Conservation (phyloP, 306 rosid genomes). For the Quercus engelmannii region DNA sequence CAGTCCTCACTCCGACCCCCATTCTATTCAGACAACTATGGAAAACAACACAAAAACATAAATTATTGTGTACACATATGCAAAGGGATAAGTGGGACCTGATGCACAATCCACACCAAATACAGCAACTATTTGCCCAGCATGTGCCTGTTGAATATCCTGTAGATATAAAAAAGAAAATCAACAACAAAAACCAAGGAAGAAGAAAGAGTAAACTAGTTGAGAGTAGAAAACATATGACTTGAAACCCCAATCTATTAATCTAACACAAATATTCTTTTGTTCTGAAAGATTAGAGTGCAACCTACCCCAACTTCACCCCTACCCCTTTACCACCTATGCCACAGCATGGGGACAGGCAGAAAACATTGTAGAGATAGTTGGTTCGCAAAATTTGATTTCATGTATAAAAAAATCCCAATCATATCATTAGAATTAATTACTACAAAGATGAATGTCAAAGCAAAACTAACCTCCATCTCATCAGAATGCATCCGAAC, state of each 20-base stretch:
- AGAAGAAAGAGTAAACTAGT: not conserved
- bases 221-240: not conserved
- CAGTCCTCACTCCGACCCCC: conserved; percentile 6
- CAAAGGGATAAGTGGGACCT: conserved; percentile 50
- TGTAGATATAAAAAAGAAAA: conserved; percentile 22
- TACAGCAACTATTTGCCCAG: conserved; percentile 98
- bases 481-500: conserved; percentile 95
- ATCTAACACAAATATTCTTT: not conserved
- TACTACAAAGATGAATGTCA: conserved; percentile 1
- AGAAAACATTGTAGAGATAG: not conserved
- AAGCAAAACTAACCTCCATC: conserved; percentile 74
- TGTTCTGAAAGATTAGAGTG: not conserved
- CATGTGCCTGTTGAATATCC: conserved; percentile 99
- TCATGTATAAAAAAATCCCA: conserved; percentile 2
- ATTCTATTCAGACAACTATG: not conserved
- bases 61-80: conserved; percentile 2
- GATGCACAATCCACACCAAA: conserved; percentile 99
- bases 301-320: not conserved
- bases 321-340: not conserved
- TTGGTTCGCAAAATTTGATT: not conserved
- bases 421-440: conserved; percentile 5
- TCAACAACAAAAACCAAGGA: not conserved
- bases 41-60: conserved; percentile 7
- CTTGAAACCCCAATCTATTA: not conserved
- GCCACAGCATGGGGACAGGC: not conserved